phyloP scores from a whole-genome alignment of 2,329 filamentous ascomycete genomes.

The Pestalotiopsis sp. region DNA sequence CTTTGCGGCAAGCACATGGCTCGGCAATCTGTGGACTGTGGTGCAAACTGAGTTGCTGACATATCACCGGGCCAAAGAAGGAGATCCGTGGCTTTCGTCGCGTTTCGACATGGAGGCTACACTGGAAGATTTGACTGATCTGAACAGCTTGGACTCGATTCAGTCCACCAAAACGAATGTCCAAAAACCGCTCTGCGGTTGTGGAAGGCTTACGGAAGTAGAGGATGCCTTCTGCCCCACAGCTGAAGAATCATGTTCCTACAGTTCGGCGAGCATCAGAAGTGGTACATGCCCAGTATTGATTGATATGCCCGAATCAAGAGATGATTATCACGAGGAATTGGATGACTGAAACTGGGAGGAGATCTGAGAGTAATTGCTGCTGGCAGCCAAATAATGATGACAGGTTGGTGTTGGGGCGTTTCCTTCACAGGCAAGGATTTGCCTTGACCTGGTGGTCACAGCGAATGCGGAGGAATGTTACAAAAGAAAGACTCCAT shows the following conservation, averaged over 20 bases:
- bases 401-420: too few species aligned
- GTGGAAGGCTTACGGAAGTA: not conserved
- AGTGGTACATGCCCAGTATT: not conserved
- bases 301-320: conserved; percentile 20
- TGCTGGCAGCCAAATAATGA: too few species aligned
- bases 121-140: not conserved
- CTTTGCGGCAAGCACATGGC: not conserved
- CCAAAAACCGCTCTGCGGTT: not conserved
- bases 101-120: not conserved
- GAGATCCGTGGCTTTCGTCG: not conserved
- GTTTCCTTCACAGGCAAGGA: too few species aligned
- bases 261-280: not conserved
- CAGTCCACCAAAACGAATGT: not conserved
- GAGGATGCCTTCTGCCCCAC: not conserved
- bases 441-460: too few species aligned
- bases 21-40: not conserved
- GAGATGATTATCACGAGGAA: too few species aligned
- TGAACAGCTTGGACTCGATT: too few species aligned
- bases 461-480: too few species aligned
- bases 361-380: too few species aligned
- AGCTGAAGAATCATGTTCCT: not conserved
- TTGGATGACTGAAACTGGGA: too few species aligned
- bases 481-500: too few species aligned
- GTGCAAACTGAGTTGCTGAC: conserved; percentile 1
- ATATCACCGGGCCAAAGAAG: not conserved